These are phyloP conservation scores for Verticillium alfalfae DNA, from an alignment of 2,329 filamentous ascomycete genomes.

Conservation along the genomic window DNA sequence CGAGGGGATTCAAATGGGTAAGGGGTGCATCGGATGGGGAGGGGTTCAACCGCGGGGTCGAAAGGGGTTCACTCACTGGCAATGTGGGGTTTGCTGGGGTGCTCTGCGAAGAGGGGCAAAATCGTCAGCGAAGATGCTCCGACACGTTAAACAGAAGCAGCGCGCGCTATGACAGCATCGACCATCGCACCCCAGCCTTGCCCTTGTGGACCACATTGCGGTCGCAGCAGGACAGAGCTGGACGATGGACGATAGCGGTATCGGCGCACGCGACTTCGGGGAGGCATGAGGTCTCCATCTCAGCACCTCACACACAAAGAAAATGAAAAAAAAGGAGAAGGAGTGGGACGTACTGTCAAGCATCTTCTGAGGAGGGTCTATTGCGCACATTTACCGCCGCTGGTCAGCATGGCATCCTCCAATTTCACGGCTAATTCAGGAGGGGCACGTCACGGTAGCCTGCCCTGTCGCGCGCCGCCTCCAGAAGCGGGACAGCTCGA, in stretches of 20 bases:
- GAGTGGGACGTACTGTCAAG: constrained; percentile 51
- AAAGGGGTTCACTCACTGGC: constrained; percentile 41
- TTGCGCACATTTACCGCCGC: neutral
- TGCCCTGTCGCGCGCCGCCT: neutral
- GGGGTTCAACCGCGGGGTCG: neutral
- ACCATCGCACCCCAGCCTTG: neutral
- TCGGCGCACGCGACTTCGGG: neutral
- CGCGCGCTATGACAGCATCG: constrained; percentile 1
- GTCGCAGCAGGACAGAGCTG: neutral
- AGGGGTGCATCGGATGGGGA: neutral
- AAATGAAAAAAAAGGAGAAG: neutral
- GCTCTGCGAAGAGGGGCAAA: constrained; percentile 43
- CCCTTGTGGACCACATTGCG: neutral
- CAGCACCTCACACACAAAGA: neutral
- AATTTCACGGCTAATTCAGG: neutral
- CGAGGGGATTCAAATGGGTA: neutral
- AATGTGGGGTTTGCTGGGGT: constrained; percentile 65
- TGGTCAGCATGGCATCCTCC: neutral
- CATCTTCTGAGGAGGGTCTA: constrained; percentile 63
- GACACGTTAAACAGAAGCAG: neutral
- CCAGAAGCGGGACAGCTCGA: neutral
- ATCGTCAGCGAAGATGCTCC: constrained; percentile 23
- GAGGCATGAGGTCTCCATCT: neutral
- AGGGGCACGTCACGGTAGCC: neutral
- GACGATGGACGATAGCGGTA: neutral